Percentiles rank a stretch among this genome's conserved stretches.
Conservation (phyloP, 345 rosid genomes). For the Rhizophora apiculata region DNA sequence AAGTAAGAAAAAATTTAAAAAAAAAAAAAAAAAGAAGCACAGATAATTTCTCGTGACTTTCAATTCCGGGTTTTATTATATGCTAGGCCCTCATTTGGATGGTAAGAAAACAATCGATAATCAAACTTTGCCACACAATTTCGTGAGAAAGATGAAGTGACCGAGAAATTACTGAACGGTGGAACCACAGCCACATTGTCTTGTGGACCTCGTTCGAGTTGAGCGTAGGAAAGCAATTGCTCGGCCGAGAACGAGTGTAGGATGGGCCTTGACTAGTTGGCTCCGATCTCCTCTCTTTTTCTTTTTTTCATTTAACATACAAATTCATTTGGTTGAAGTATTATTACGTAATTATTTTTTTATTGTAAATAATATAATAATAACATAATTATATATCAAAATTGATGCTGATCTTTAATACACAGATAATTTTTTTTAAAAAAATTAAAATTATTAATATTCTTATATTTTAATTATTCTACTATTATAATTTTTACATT, state of each 20-base stretch:
- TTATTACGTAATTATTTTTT: no score
- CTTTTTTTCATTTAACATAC: constrained; percentile 24
- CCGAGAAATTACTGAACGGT: constrained; percentile 23
- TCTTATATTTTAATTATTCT: no score
- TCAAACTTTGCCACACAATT: constrained; percentile 14
- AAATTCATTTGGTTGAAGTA: neutral
- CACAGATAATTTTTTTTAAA: no score
- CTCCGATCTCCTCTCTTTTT: constrained; percentile 22
- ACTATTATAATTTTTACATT: no score
- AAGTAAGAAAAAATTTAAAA: neutral
- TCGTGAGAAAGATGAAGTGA: constrained; percentile 6
- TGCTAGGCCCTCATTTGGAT: neutral
- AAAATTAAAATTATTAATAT: no score
- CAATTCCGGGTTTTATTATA: neutral
- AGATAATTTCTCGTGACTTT: neutral
- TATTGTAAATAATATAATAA: no score
- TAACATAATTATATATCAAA: no score
- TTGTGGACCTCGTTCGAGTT: constrained; percentile 17
- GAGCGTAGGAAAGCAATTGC: constrained; percentile 14
- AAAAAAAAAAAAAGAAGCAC: neutral
- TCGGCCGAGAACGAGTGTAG: constrained; percentile 51
- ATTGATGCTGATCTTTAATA: no score
- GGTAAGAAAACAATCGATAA: neutral
- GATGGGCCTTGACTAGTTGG: constrained; percentile 37
- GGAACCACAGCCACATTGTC: constrained; percentile 19